Evolutionary conservation across 768 basidiomycete genomes (phyloP).

Genomic region (Dioszegia crocea): DNA sequence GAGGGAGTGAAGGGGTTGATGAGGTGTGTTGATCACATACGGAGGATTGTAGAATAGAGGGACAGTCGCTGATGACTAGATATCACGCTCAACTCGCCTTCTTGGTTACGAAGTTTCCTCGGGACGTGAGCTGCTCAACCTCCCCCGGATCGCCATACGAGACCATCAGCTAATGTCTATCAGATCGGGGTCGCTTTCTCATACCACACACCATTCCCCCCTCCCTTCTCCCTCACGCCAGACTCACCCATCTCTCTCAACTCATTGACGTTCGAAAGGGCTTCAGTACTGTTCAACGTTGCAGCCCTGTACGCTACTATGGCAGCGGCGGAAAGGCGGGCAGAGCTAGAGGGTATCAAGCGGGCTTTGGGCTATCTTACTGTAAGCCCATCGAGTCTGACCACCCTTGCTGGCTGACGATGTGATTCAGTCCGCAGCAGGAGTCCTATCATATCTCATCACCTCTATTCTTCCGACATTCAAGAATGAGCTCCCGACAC

Average conservation of each 20-base stretch:
- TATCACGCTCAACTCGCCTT: conserved; percentile 88
- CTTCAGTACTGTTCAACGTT: conserved; percentile 75
- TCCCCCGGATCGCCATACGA: neutral
- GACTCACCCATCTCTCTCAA: conserved; percentile 60
- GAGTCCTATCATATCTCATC: conserved; percentile 42
- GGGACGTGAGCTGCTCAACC: conserved; percentile 55
- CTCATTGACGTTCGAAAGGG: conserved; percentile 78
- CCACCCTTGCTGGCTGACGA: neutral
- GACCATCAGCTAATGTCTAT: neutral
- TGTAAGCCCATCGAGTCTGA: too few species aligned
- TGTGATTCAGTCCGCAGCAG: conserved; percentile 37
- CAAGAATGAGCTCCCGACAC: conserved; percentile 33
- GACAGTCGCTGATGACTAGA: conserved; percentile 56
- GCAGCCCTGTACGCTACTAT: conserved; percentile 80
- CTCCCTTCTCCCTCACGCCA: conserved; percentile 50
- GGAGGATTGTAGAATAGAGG: too few species aligned
- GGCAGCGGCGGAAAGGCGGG: conserved; percentile 54
- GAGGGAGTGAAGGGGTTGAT: conserved; percentile 51
- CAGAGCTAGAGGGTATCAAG: conserved; percentile 70
- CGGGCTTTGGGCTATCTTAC: conserved; percentile 57
- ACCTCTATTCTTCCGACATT: conserved; percentile 36
- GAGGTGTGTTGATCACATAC: conserved; percentile 53
- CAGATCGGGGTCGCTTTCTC: conserved; percentile 52
- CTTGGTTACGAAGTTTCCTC: conserved; percentile 76
- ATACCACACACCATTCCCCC: conserved; percentile 69